Evolutionary conservation across 805 yeast species (phyloP), one percentile per base, ranked within the genome.

Genomic region (Wickerhamomyces chaumierensis): DNA sequence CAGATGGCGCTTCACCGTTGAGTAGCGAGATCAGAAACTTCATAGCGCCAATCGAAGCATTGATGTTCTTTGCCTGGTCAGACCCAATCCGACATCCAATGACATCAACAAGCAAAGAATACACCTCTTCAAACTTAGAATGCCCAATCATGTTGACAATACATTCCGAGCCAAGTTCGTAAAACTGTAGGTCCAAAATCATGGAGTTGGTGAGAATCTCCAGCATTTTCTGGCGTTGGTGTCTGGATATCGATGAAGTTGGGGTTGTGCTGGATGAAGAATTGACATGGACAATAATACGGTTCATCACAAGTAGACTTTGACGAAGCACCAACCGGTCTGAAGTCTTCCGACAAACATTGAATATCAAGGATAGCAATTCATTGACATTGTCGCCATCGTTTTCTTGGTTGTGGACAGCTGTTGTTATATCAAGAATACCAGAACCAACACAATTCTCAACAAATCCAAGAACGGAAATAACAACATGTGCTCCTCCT

Each of bases 201-300:
- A 63, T 53, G 1, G 68, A 56, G 2, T 70, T 70, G 42, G 79
- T 68, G 7, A 77, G 48, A 13, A 73, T 61, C 38, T 62, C 63
- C 3, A 75, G 51, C 1, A 65, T 55, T 5, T 57, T 55, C 17
- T 7, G 9, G 23, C 23, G 9, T 9, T 21, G 23, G 6, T 21
- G 9, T 6, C 23, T 21, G 23, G n/a, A n/a, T n/a, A n/a, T n/a
- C n/a, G n/a, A n/a, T n/a, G n/a, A n/a, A n/a, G n/a, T n/a, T n/a
- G n/a, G n/a, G n/a, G n/a, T n/a, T n/a, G n/a, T n/a, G n/a, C n/a
- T n/a, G n/a, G n/a, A n/a, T n/a, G n/a, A n/a, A n/a, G n/a, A n/a
- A n/a, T n/a, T n/a, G n/a, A n/a, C n/a, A n/a, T 21, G 23, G 6
- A 21, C 6, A 35, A 70, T 58, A 5, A 69, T 56, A 0, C 71